Conservation (phyloP, 202 grass and related monocot genomes). For the Elaeis oleifera region DNA sequence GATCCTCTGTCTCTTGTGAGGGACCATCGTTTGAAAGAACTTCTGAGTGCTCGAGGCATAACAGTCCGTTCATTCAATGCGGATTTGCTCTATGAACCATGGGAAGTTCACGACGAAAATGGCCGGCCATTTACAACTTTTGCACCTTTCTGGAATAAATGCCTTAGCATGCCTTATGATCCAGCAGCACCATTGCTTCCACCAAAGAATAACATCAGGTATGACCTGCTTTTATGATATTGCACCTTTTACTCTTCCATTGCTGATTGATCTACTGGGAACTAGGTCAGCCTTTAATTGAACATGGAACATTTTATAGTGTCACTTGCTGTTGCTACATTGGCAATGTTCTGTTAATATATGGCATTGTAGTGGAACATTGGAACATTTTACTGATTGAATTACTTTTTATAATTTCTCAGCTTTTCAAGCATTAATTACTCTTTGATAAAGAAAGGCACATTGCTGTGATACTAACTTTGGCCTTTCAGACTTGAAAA, state of each 20-base stretch:
- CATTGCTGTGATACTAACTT: too few species aligned
- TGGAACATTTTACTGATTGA: too few species aligned
- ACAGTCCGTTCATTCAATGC: slow-evolving; percentile 83
- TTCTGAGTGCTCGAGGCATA: slow-evolving; percentile 61
- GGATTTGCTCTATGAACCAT: slow-evolving; percentile 94
- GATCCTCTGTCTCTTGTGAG: slow-evolving; percentile 84
- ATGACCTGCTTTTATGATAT: background rate
- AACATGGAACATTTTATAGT: too few species aligned
- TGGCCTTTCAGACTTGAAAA: too few species aligned
- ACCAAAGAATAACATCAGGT: slow-evolving; percentile 85
- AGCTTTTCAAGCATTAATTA: too few species aligned
- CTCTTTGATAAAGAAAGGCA: too few species aligned
- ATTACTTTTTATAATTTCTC: too few species aligned
- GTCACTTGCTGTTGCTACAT: too few species aligned
- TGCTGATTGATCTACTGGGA: too few species aligned
- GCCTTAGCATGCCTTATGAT: slow-evolving; percentile 53
- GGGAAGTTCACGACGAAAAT: slow-evolving; percentile 87
- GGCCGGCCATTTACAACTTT: slow-evolving; percentile 83
- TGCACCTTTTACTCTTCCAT: background rate
- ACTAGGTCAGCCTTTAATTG: too few species aligned
- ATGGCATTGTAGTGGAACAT: too few species aligned
- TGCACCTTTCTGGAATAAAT: slow-evolving; percentile 89
- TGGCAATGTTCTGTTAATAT: too few species aligned
- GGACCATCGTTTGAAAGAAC: slow-evolving; percentile 80
- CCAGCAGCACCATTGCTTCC: slow-evolving; percentile 61